Base-by-base conservation (phyloP, 768 basidiomycete species). In the Leccinum variicolor region DNA sequence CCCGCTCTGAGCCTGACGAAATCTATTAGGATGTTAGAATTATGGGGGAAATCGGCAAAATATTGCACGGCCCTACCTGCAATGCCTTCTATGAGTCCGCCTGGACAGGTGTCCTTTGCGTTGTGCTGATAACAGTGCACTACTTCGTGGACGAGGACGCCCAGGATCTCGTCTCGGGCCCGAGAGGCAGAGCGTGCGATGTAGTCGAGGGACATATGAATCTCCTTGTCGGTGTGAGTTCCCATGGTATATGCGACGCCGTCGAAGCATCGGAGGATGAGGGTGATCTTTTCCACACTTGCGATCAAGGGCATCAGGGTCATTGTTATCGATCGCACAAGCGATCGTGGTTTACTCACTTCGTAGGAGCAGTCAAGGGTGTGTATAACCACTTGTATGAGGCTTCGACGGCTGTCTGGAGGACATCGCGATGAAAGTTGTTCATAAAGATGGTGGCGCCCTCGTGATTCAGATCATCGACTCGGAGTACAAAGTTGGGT, bases 121-220 rank as follows among this genome's bases (percentile, higher is more conserved):
- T 89, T 79, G 70, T 84, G 81, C 66, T 92, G 90, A 67, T 79
- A 92, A 65, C 87, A 91, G 61, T 92, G 90, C 6, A 90, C 89
- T 66, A 87, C 79, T 72, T 92, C 89, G 67, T 89, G 90, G 34
- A 80, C 74, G 3, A 92, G 75, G 3, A 91, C 88, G 4, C 90
- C 90, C 43, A 74, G 61, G 50, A 91, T 85, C 73, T 92, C 90
- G 49, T 86, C 78, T 28, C 72, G 66, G 54, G 82, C 77, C 41
- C 77, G 74, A 56, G 73, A 54, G 14, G 66, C 66, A 33, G 69
- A 73, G 53, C 76, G 74, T 52, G 73, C 72, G 70, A 92, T 78
- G 71, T 91, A 82, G 50, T 85, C 77, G 23, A 87, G 78, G 7
- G 88, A 86, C 50, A 90, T 78, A 65, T 89, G 84, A 29, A 92